Evolutionary conservation across 2,329 filamentous ascomycete species (phyloP).

Genomic region (Colletotrichum karsti): DNA sequence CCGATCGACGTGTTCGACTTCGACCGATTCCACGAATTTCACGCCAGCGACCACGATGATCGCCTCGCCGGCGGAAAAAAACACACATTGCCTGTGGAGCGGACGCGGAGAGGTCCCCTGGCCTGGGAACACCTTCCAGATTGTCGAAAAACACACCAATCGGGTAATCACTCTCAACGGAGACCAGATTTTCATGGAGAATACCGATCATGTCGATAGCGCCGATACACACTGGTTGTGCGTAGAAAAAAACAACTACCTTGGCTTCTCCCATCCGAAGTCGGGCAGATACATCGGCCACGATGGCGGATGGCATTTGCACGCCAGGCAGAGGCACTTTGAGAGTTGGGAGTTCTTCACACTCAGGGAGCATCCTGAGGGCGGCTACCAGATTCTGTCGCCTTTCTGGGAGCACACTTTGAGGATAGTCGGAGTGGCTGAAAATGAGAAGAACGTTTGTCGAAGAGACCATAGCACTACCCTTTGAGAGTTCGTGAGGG

Average conservation of each 20-base stretch:
- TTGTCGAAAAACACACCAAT: slow-evolving; percentile 23
- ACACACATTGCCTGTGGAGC: neutral
- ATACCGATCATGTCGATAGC: neutral
- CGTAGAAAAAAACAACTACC: slow-evolving; percentile 44
- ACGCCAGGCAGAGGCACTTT: neutral
- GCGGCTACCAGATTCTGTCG: slow-evolving; percentile 3
- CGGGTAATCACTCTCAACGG: slow-evolving; percentile 23
- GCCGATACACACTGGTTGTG: slow-evolving; percentile 40
- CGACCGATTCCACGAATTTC: neutral
- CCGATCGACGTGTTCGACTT: neutral
- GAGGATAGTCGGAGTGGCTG: neutral
- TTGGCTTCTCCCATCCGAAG: slow-evolving; percentile 45
- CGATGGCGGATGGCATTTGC: slow-evolving; percentile 25
- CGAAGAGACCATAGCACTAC: neutral
- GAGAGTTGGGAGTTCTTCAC: neutral
- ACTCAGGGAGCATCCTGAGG: neutral
- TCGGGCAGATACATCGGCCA: slow-evolving; percentile 44
- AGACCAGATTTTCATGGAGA: neutral
- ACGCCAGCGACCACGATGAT: neutral
- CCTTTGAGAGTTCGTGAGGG: neutral
- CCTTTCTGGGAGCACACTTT: neutral
- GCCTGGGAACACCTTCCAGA: slow-evolving; percentile 26
- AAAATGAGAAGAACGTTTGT: neutral
- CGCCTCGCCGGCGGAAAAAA: neutral
- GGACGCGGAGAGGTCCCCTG: slow-evolving; percentile 26